Base-by-base conservation (phyloP, 2,329 filamentous ascomycete species). In the Penicillium sp. region DNA sequence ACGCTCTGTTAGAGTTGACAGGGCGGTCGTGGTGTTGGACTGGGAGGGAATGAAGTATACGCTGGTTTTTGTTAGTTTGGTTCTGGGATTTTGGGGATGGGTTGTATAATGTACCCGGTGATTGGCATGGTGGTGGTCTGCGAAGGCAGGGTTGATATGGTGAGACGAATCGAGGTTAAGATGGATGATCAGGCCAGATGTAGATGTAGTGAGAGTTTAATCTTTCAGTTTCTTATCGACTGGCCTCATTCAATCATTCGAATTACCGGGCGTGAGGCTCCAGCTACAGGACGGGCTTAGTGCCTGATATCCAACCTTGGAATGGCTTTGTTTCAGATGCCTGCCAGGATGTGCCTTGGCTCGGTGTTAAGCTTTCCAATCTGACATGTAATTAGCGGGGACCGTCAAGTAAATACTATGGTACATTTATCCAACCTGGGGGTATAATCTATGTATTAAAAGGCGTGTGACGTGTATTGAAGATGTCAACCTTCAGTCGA, bases 41-140 rank as follows among this genome's bases (percentile, higher is more conserved):
- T 65, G 68, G 16, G 68, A 66, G 26, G 69, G 69, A 32, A 71
- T 66, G 53, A 72, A 71, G 55, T 67, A 72, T 46, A 72, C 62
- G n/a, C 69, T 72, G 37, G 10, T 20, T n/a, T 49, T 51, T 42
- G 48, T 54, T 52, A 52, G 46, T 22, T 34, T 16, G 7, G 6
- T 31, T n/a, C 16, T 32, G 42, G 37, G 42, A 31, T 40, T 39
- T 32, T 8, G 13, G 10, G 0, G 6, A 0, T 22, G 24, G 16
- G 28, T 14, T 36, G 27, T 10, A 22, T n/a, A 0, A 11, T 40
- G 34, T 66, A 70, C 67, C 67, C 68, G 41, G 65, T 66, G 46
- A 66, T 58, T 47, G 65, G 55, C 65, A 67, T 68, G 39, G 44
- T 34, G 35, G 35, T 22, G 10, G 5, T 8, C 22, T 37, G 35